phyloP scores from a whole-genome alignment of 495 filamentous ascomycete species.

The Endocarpon pusillum region DNA sequence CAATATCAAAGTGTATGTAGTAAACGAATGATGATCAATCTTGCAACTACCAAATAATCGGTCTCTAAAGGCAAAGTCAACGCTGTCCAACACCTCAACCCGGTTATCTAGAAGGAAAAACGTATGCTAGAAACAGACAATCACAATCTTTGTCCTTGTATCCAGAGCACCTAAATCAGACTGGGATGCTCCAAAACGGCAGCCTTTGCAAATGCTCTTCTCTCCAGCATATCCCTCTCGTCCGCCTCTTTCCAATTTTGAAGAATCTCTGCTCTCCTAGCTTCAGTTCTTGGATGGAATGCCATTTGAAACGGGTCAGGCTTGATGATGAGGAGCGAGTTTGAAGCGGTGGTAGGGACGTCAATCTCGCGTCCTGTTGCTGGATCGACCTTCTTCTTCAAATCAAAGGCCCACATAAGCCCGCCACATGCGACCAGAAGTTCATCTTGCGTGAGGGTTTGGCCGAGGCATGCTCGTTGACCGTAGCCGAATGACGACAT shows the following conservation, averaged over 20 bases:
- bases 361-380: background rate
- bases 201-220: too few species aligned
- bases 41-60: too few species aligned
- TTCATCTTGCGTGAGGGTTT: constrained; percentile 14
- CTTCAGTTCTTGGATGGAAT: constrained; percentile 17
- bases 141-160: too few species aligned
- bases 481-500: constrained; percentile 19
- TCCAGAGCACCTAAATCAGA: too few species aligned
- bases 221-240: too few species aligned
- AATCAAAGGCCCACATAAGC: constrained; percentile 15
- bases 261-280: constrained; percentile 13
- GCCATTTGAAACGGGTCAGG: constrained; percentile 30
- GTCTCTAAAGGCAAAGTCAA: too few species aligned
- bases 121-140: too few species aligned
- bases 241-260: constrained; percentile 20
- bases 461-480: constrained; percentile 18
- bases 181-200: too few species aligned
- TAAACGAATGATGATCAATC: too few species aligned
- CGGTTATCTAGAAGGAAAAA: too few species aligned
- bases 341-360: constrained; percentile 32
- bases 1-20: too few species aligned
- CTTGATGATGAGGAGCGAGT: constrained; percentile 35
- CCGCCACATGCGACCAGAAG: constrained; percentile 14
- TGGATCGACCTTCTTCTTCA: constrained; percentile 16
- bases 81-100: too few species aligned